A percentile compares a stretch with the other conserved stretches of the same genome.
phyloP scores from a whole-genome alignment of 352 stramenopile genomes.

The Phytopythium kandeliae region DNA sequence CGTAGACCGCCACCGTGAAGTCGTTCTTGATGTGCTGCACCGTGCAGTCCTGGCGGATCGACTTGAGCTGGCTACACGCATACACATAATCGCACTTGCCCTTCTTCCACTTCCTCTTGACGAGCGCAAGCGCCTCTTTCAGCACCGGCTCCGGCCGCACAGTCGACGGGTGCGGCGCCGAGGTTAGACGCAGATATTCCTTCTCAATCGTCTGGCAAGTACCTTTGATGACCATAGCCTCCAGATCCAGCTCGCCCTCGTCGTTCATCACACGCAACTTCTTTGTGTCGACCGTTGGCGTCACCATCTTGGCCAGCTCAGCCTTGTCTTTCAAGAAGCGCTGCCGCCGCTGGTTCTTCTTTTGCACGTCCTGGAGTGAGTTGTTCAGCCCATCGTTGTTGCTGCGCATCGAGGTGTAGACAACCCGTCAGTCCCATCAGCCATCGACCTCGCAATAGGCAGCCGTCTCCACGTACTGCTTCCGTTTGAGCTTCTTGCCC shows the following conservation, averaged over 20 bases:
- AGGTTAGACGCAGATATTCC: slow-evolving; percentile 97
- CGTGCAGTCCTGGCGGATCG: slow-evolving; percentile 98
- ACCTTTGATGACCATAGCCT: slow-evolving; percentile 91
- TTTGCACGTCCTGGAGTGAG: slow-evolving; percentile 37
- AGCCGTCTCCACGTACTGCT: slow-evolving; percentile 42
- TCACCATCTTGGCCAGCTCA: slow-evolving; percentile 56
- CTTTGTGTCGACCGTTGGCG: slow-evolving; percentile 59
- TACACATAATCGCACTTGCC: slow-evolving; percentile 90
- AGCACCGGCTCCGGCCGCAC: slow-evolving; percentile 94
- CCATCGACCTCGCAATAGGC: too few species aligned
- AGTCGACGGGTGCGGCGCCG: slow-evolving; percentile 91
- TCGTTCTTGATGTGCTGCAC: slow-evolving; percentile 96
- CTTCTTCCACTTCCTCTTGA: slow-evolving; percentile 87
- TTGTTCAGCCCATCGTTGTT: slow-evolving; percentile 19
- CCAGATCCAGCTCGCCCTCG: slow-evolving; percentile 78
- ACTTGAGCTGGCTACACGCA: slow-evolving; percentile 98
- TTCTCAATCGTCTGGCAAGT: slow-evolving; percentile 96
- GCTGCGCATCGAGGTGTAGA: neutral
- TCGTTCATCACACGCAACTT: slow-evolving; percentile 69
- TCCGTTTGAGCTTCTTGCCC: slow-evolving; percentile 67
- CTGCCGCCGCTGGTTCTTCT: slow-evolving; percentile 71
- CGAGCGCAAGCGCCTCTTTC: slow-evolving; percentile 78
- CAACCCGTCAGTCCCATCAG: neutral
- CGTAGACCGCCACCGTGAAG: slow-evolving; percentile 97
- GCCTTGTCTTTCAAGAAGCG: slow-evolving; percentile 72